Percentiles rank a stretch among this genome's conserved stretches.
Evolutionary conservation across 2,329 filamentous ascomycete genomes (phyloP).

Genomic region (Penicillium verrucosum): DNA sequence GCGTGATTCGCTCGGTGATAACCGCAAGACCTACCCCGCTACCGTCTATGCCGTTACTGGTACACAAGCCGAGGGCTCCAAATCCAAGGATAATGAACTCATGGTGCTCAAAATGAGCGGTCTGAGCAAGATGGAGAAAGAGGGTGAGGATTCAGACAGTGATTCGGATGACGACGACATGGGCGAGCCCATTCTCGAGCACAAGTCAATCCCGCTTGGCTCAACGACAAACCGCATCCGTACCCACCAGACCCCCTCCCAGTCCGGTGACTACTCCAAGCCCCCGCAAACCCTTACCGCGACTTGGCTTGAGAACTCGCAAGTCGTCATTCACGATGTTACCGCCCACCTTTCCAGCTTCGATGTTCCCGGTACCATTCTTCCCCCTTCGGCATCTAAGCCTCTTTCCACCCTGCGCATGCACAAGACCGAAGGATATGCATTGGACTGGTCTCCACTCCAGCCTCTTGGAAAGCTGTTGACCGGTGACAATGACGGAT

Average conservation of each 20-base stretch:
- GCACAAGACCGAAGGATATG: conserved; percentile 92
- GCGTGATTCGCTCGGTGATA: conserved; percentile 78
- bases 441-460: conserved; percentile 90
- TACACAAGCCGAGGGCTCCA: conserved; percentile 77
- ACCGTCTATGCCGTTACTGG: conserved; percentile 94
- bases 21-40: conserved; percentile 87
- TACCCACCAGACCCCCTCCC: conserved; percentile 71
- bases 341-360: conserved; percentile 86
- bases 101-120: conserved; percentile 96
- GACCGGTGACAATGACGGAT: conserved; percentile 85
- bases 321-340: conserved; percentile 91
- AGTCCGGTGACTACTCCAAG: conserved; percentile 59
- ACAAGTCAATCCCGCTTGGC: conserved; percentile 77
- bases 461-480: conserved; percentile 78
- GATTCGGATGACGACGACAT: conserved; percentile 69
- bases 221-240: conserved; percentile 94
- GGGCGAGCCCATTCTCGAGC: conserved; percentile 87
- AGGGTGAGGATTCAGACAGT: conserved; percentile 64
- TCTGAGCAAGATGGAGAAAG: conserved; percentile 78
- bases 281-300: conserved; percentile 82
- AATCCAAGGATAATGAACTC: conserved; percentile 82
- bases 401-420: conserved; percentile 82
- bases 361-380: conserved; percentile 77
- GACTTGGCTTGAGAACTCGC: conserved; percentile 83
- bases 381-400: conserved; percentile 81